Base-by-base conservation (phyloP, 495 filamentous ascomycete species). In the Aspergillus affinis region DNA sequence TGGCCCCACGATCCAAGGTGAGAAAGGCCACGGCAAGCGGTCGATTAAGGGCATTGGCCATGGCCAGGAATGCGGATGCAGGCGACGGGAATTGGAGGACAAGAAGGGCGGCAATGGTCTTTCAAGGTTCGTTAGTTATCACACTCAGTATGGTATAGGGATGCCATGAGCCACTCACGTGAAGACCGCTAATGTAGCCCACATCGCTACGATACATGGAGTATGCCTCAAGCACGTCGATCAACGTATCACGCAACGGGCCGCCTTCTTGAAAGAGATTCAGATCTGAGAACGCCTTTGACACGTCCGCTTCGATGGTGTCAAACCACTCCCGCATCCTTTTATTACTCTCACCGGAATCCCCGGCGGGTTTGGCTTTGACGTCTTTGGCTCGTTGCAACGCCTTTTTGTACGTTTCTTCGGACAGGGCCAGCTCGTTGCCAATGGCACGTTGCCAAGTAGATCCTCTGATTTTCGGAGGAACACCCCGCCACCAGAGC, bases 191-290 rank as follows among this genome's bases (percentile, higher is more conserved):
- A 54, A 93, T 83, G 63, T 96, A 97, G 61, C 93, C 93, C 61
- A 98, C 90, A 71, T 98, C 94, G 61, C 86, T 88, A 60, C 94
- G 85, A 74, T 98, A 98, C 90, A 95, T 92, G 47, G 86, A 84
- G 70, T 97, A 97, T 6, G 94, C 94, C 61, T 88, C 83, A 52
- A 97, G 78, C 4, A 98, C 87, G 73, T 98, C 89, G 23, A 90
- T 72, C 13, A 98, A 78, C 32, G 82, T 84, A 41, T 85, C 78
- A 61, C 94, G 85, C n/a, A 96, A 74, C 2, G 92, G 92, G 0
- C 83, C 90, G 13, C 84, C 82, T 49, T 82, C 81, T 67, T 91
- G 88, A 74, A 97, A 97, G 60, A 97, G 90, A 59, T 87, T 87
- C 61, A 97, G 77, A 46, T 95, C 90, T 0, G 87, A 86, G 77